Evolutionary conservation across 202 grass and related monocot species (phyloP).

Genomic region (Hordeum pubiflorum): DNA sequence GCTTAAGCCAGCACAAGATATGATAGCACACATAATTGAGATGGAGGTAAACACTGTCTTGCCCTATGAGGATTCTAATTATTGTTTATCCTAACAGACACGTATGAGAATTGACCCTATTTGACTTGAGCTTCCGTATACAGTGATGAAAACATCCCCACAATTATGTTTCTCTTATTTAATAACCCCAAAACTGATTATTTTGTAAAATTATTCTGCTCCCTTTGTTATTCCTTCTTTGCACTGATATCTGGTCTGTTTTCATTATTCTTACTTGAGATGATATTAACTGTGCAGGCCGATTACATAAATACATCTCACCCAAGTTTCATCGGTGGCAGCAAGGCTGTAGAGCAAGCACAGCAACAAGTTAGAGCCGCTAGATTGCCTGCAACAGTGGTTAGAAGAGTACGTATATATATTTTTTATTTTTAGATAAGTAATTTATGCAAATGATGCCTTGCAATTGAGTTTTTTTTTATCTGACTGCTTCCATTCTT

Average conservation of each 20-base stretch:
- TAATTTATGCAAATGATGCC: no score
- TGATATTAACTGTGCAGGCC: conserved; percentile 48
- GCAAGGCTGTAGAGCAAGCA: conserved; percentile 85
- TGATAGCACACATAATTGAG: conserved; percentile 92
- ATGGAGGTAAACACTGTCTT: conserved; percentile 68
- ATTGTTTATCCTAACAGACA: not conserved
- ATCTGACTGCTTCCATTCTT: not conserved
- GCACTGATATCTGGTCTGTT: not conserved
- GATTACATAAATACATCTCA: conserved; percentile 99
- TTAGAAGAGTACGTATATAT: conserved; percentile 61
- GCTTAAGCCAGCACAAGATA: conserved; percentile 92
- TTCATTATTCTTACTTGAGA: conserved; percentile 20
- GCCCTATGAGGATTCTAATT: conserved; percentile 5
- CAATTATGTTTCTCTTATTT: not conserved
- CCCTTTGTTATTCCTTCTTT: not conserved
- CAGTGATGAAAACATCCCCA: not conserved
- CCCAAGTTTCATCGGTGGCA: conserved; percentile 89
- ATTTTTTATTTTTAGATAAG: not conserved
- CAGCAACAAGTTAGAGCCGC: conserved; percentile 77
- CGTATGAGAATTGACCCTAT: not conserved
- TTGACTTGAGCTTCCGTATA: not conserved
- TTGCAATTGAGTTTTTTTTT: not conserved
- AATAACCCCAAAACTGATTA: not conserved
- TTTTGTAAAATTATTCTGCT: not conserved
- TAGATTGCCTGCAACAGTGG: conserved; percentile 39